phyloP scores from a whole-genome alignment of 768 basidiomycete species.

The Phylloporus sp. region DNA sequence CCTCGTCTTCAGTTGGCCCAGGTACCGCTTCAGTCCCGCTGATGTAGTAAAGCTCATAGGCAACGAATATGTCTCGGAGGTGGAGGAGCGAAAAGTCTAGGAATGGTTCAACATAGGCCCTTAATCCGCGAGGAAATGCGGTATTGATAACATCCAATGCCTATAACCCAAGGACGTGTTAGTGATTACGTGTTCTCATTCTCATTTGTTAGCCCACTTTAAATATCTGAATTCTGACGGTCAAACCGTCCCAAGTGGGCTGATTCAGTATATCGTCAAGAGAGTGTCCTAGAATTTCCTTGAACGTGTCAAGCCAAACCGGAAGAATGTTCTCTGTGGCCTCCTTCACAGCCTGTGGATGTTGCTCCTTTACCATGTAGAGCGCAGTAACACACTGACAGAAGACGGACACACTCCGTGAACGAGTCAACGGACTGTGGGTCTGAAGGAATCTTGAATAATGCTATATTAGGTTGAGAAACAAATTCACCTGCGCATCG shows the following conservation, averaged over 20 bases:
- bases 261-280: constrained; percentile 54
- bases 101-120: constrained; percentile 58
- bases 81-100: constrained; percentile 56
- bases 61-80: constrained; percentile 53
- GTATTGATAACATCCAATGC: constrained; percentile 76
- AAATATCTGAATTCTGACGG: constrained; percentile 80
- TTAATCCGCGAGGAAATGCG: constrained; percentile 75
- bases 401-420: constrained; percentile 84
- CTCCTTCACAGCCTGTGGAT: constrained; percentile 81
- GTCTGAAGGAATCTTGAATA: constrained; percentile 34
- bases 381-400: constrained; percentile 84
- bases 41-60: constrained; percentile 62
- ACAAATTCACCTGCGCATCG: constrained; percentile 54
- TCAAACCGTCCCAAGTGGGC: constrained; percentile 76
- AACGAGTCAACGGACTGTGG: constrained; percentile 77
- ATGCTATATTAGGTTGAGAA: not conserved
- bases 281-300: constrained; percentile 64
- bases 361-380: constrained; percentile 93
- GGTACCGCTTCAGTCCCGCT: constrained; percentile 53
- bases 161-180: constrained; percentile 36
- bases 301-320: constrained; percentile 90
- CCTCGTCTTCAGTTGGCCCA: constrained; percentile 68
- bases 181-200: not conserved
- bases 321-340: constrained; percentile 79
- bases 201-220: constrained; percentile 46